Base-by-base conservation (phyloP, 495 filamentous ascomycete species). In the Penicilliopsis zonata region DNA sequence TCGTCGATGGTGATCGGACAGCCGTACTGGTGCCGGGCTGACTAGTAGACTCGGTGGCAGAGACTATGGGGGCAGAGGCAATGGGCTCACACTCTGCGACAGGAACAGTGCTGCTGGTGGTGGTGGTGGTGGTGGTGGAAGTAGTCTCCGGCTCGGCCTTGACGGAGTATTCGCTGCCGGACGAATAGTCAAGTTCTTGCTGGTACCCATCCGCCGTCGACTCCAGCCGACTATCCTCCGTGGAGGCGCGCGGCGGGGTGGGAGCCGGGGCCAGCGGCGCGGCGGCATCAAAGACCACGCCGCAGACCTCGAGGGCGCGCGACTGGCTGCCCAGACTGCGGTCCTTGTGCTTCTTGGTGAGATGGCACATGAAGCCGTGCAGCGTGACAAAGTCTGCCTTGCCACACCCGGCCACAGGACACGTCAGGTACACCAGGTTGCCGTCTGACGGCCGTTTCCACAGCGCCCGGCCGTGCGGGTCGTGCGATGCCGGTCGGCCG, bases 311-410 rank as follows among this genome's bases (percentile, higher is more conserved):
- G 15, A 66, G 49, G 3, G 61, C 61, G 8, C 61, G 45, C 5
- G 59, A 62, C 22, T 66, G 61, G 41, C 59, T 66, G 9, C 61
- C 61, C 33, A 66, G 25, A 3, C 54, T 62, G 33, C 61, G 59
- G 43, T 66, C 61, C 30, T 66, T 66, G 42, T 66, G 61, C 35
- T 66, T 66, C 43, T 66, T 66, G 3, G 61, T 66, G 33, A 66
- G 42, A 30, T 66, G 61, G 46, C 61, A 66, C 61, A 66, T 66
- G 44, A 64, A 65, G 23, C 59, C 61, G 33, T 63, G 58, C 10
- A 65, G 52, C 1, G 59, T 63, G 31, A 63, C 58, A 31, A 66
- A 68, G 38, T 63, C 57, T 0, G 59, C 51, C 46, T 63, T 65
- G 3, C 52, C 55, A 35, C 63, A 68, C 17, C 57, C 59, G 2